Base-by-base conservation (phyloP, 768 basidiomycete species). In the Leccinum ochraceum region DNA sequence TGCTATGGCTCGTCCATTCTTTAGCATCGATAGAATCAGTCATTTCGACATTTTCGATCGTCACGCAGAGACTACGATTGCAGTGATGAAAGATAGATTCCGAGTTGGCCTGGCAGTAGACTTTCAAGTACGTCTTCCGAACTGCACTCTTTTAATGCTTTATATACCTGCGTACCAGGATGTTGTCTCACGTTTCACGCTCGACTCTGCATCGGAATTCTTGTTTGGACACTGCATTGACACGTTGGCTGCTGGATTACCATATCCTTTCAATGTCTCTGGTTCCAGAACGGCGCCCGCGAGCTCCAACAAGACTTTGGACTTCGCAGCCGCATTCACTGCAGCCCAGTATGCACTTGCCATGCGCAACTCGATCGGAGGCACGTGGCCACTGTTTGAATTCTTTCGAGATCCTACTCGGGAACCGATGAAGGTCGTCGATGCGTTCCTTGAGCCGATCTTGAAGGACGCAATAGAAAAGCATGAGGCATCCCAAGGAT, bases 1-100 rank as follows among this genome's bases (percentile, higher is more conserved):
- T 10, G 66, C 78, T 4, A 86, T 90, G 77, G 85, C 86, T 0
- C 82, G 89, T 0, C 88, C 88, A 0, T 89, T 90, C 76, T 90
- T 91, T 75, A 81, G 71, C 57, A 79, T 78, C 49, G 87, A 89
- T 36, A 76, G 81, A 34, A 81, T 87, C 56, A 81, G 79, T 51
- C 81, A 87, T 67, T 88, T 87, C 56, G 82, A 87, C 26, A 83
- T 82, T 32, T 88, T 87, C 63, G 83, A 82, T 54, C 75, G 79
- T 13, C 84, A 86, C 51, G 78, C 81, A 5, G 77, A 80, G 48
- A 72, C 79, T n/a, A 78, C 81, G 6, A 71, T 89, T 6, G 62
- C 68, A 4, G 70, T 78, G 51, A 76, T 83, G 52, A 80, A 79
- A 52, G 68, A 67, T 3, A 77, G 85, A 8, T 76, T 84, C 30